Evolutionary conservation across 1,284 basidiomycete species (phyloP).

Genomic region (Apiotrichum akiyoshidainum): DNA sequence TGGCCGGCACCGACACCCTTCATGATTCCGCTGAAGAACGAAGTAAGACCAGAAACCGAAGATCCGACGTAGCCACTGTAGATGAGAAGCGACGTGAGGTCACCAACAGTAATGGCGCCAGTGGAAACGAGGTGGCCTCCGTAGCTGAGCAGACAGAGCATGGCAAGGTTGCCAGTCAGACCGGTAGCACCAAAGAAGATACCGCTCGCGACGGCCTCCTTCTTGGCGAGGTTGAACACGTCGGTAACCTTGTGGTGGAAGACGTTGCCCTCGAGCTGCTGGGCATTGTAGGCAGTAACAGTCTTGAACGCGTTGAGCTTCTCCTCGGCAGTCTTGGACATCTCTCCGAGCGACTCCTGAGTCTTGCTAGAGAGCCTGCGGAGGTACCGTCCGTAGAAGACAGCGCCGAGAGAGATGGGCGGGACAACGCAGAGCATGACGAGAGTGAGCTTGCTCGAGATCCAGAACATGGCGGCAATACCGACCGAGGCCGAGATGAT

Average conservation of each 20-base stretch:
- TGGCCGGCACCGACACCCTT: constrained; percentile 75
- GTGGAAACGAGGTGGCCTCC: constrained; percentile 86
- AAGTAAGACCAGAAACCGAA: constrained; percentile 51
- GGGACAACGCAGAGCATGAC: constrained; percentile 94
- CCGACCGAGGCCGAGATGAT: constrained; percentile 85
- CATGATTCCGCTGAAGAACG: constrained; percentile 53
- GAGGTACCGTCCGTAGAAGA: constrained; percentile 92
- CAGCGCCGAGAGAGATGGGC: constrained; percentile 90
- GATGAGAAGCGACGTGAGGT: constrained; percentile 82
- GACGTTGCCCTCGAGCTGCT: constrained; percentile 63
- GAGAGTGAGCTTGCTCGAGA: constrained; percentile 83
- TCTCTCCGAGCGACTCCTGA: constrained; percentile 89
- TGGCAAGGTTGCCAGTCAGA: constrained; percentile 89
- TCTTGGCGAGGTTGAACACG: constrained; percentile 74
- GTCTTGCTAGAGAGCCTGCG: constrained; percentile 87
- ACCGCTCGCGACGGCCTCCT: constrained; percentile 85
- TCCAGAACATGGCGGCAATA: constrained; percentile 91
- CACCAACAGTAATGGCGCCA: constrained; percentile 84
- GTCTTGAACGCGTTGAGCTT: constrained; percentile 89
- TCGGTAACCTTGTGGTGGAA: constrained; percentile 59
- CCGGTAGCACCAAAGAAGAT: constrained; percentile 92
- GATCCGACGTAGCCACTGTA: constrained; percentile 71
- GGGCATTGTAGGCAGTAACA: constrained; percentile 81
- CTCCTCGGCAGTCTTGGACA: constrained; percentile 90
- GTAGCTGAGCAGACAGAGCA: constrained; percentile 85